A percentile compares a stretch with the other conserved stretches of the same genome.
These are phyloP conservation scores for Dioszegia hungarica DNA, from an alignment of 768 basidiomycete species.

Conservation along the genomic window DNA sequence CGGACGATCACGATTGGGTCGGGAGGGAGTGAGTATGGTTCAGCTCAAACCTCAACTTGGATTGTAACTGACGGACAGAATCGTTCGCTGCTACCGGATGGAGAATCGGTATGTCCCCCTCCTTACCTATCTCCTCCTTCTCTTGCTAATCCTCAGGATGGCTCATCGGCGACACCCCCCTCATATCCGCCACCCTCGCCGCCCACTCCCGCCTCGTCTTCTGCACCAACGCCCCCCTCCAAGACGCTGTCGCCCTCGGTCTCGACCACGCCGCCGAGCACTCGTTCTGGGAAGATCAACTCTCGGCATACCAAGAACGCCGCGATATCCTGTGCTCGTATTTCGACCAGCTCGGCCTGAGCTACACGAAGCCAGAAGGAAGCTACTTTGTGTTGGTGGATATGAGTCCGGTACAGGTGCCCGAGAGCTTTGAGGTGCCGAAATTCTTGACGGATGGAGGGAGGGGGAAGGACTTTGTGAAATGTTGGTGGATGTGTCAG, in stretches of 20 bases:
- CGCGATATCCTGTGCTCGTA: slow-evolving; percentile 66
- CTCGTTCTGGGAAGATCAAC: slow-evolving; percentile 72
- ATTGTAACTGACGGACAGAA: slow-evolving; percentile 62
- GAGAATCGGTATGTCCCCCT: slow-evolving; percentile 61
- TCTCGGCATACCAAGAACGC: slow-evolving; percentile 72
- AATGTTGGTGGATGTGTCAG: slow-evolving; percentile 91
- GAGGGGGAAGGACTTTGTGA: slow-evolving; percentile 84
- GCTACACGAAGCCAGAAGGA: slow-evolving; percentile 83
- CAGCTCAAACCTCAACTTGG: not conserved
- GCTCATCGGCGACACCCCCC: slow-evolving; percentile 78
- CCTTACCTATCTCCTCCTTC: not conserved
- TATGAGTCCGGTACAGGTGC: slow-evolving; percentile 60
- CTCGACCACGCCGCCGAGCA: slow-evolving; percentile 71
- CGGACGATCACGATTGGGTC: slow-evolving; percentile 92
- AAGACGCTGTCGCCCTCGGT: slow-evolving; percentile 88
- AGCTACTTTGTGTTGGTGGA: slow-evolving; percentile 75
- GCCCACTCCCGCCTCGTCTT: slow-evolving; percentile 92
- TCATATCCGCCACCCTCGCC: slow-evolving; percentile 80
- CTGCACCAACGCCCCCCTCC: slow-evolving; percentile 87
- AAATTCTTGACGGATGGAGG: slow-evolving; percentile 59
- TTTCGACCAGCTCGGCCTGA: slow-evolving; percentile 77
- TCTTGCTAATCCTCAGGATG: slow-evolving; percentile 57
- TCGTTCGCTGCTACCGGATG: slow-evolving; percentile 95
- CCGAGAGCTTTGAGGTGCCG: slow-evolving; percentile 80
- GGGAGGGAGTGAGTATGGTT: slow-evolving; percentile 70